Percentiles rank a stretch among this genome's conserved stretches.
These are phyloP conservation scores for Cyathus olla DNA, from an alignment of 1,284 basidiomycete species.

Conservation along the genomic window DNA sequence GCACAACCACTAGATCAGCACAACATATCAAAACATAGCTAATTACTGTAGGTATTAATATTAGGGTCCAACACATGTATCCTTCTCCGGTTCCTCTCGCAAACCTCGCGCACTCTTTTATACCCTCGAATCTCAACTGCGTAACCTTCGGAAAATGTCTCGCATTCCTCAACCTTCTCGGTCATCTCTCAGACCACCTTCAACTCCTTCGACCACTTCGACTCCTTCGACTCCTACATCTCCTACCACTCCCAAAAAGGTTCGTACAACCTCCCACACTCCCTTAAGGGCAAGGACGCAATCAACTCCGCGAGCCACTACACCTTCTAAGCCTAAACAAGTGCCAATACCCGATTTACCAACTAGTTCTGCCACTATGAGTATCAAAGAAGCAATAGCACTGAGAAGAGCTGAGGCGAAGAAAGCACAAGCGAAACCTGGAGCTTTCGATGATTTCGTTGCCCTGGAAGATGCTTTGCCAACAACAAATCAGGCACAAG, in stretches of 20 bases:
- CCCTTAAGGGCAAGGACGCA: slow-evolving; percentile 38
- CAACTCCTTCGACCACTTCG: no score
- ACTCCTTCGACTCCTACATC: no score
- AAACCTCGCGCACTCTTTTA: no score
- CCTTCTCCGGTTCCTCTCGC: no score
- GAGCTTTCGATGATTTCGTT: slow-evolving; percentile 40
- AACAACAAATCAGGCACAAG: slow-evolving; percentile 36
- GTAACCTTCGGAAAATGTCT: slow-evolving; percentile 2
- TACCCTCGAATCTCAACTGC: no score
- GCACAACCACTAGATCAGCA: no score
- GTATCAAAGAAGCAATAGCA: slow-evolving; percentile 80
- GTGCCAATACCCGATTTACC: background rate
- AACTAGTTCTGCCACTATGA: slow-evolving; percentile 52
- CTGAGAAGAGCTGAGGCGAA: slow-evolving; percentile 79
- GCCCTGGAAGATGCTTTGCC: slow-evolving; percentile 56
- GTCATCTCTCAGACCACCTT: background rate
- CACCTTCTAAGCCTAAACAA: slow-evolving; percentile 42
- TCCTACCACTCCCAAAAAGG: background rate
- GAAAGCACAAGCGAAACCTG: slow-evolving; percentile 54
- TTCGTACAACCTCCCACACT: background rate
- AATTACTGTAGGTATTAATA: no score
- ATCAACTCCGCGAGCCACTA: slow-evolving; percentile 40
- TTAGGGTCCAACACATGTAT: no score
- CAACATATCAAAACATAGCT: no score
- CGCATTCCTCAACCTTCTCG: slow-evolving; percentile 4